Evolutionary conservation across 2,329 filamentous ascomycete genomes (phyloP).

Genomic region (Alternaria brassicicola): DNA sequence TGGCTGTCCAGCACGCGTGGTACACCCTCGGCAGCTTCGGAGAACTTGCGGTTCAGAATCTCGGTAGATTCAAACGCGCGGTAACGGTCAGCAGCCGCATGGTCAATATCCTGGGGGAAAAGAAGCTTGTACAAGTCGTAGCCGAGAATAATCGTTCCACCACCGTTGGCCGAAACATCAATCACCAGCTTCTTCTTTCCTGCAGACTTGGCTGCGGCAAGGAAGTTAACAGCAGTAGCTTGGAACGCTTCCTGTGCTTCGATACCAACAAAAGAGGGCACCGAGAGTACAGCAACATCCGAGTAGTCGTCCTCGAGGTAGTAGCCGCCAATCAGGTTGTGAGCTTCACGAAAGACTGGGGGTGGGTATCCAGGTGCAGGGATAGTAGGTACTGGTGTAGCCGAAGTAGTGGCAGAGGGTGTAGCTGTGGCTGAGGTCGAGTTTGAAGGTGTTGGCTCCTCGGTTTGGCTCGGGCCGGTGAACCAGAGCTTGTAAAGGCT

Average conservation of each 20-base stretch:
- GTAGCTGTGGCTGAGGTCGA: constrained; percentile 29
- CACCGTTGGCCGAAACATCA: constrained; percentile 64
- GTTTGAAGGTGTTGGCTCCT: constrained; percentile 16
- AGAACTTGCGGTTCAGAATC: constrained; percentile 52
- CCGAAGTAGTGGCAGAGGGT: constrained; percentile 17
- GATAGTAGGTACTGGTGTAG: constrained; percentile 25
- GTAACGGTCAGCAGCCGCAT: constrained; percentile 59
- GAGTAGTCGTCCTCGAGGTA: constrained; percentile 54
- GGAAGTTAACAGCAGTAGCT: constrained; percentile 50
- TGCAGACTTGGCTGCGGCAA: constrained; percentile 52
- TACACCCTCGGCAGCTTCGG: constrained; percentile 38
- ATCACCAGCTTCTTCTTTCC: constrained; percentile 67
- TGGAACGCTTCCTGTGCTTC: constrained; percentile 49
- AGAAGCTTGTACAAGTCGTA: constrained; percentile 67
- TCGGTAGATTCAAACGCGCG: constrained; percentile 57
- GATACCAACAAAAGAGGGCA: constrained; percentile 51
- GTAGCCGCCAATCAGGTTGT: constrained; percentile 56
- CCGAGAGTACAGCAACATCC: constrained; percentile 54
- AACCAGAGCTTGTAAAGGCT: constrained; percentile 50
- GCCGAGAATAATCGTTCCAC: constrained; percentile 64
- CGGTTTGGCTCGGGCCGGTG: constrained; percentile 31
- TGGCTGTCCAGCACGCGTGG: constrained; percentile 40
- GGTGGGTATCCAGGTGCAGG: constrained; percentile 54
- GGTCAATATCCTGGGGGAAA: constrained; percentile 56
- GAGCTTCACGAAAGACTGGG: constrained; percentile 49